Base-by-base conservation (phyloP, 116 monocot genomes). In the Trichopus zeylanicus region DNA sequence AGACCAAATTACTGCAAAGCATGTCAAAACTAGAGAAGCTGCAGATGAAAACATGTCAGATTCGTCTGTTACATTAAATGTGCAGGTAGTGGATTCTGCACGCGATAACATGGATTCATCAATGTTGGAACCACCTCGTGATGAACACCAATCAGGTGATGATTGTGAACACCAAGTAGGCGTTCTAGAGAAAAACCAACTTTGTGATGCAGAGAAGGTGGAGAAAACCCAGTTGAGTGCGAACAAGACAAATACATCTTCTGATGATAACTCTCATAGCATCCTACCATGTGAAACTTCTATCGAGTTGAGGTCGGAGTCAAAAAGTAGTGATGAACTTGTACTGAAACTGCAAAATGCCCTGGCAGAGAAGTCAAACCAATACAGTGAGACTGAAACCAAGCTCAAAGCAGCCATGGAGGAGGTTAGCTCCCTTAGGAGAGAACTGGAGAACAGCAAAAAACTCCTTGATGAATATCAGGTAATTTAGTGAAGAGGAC, bases 401-500 rank as follows among this genome's bases (percentile, higher is more conserved):
- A 79, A 81, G 59, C 69, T 92, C 32, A 82, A 75, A 55, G 64
- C 71, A 49, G 68, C 78, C 13, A 52, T 83, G 58, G 85, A 83
- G 31, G 84, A 99, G 69, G 56, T 83, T 20, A 63, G 54, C 31
- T 78, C 76, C 29, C 85, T 92, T 42, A 81, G 59, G 32, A 76
- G 54, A 62, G 98, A 88, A 30, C 69, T 98, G 60, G 85, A 98
- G 56, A 69, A 69, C 54, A 88, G 71, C 56, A 74, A 48, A 51
- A 88, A 78, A 70, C 87, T 98, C 51, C 77, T 99, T 54, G 88
- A 88, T 78, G 98, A 99, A 82, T 98, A 92, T 60, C 92, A 91
- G 88, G 98, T 95, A 67, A 67, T 10, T 57, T 28, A 19, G 18
- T 13, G 22, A 28, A 23, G 48, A 7, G 10, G 32, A 54, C 2